These are phyloP conservation scores for Biscogniauxia mediterranea DNA, from an alignment of 2,329 filamentous ascomycete genomes.

Conservation along the genomic window DNA sequence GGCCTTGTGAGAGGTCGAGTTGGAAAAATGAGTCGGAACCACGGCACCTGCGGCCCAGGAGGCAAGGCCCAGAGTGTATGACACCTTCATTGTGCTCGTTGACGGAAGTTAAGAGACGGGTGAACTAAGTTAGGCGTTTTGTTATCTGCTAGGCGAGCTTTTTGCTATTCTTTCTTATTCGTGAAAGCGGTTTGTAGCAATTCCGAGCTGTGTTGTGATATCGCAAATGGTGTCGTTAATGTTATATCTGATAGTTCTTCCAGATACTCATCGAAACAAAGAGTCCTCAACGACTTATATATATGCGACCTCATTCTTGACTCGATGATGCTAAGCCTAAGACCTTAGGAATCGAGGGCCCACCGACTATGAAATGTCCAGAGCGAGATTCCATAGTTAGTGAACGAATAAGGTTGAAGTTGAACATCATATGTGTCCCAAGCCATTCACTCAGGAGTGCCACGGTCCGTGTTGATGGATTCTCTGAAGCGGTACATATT, in stretches of 20 bases:
- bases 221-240: not conserved
- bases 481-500: not conserved
- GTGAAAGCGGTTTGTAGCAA: not conserved
- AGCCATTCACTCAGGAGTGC: not conserved
- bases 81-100: constrained; percentile 1
- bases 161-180: not conserved
- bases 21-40: not conserved
- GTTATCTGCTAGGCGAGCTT: not conserved
- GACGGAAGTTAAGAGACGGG: not conserved
- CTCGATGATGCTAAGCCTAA: not conserved
- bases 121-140: not conserved
- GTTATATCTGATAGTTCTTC: not conserved
- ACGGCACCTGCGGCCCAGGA: not conserved
- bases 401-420: not conserved
- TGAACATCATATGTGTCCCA: not conserved
- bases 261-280: not conserved
- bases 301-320: not conserved
- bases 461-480: not conserved
- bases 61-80: constrained; percentile 1
- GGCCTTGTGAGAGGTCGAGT: not conserved
- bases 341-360: not conserved
- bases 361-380: not conserved
- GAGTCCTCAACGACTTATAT: not conserved
- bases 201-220: not conserved
- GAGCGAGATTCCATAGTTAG: not conserved